A percentile compares a stretch with the other conserved stretches of the same genome.
Evolutionary conservation across 2,329 filamentous ascomycete genomes (phyloP).

Genomic region (Ceratocystis colombiana): DNA sequence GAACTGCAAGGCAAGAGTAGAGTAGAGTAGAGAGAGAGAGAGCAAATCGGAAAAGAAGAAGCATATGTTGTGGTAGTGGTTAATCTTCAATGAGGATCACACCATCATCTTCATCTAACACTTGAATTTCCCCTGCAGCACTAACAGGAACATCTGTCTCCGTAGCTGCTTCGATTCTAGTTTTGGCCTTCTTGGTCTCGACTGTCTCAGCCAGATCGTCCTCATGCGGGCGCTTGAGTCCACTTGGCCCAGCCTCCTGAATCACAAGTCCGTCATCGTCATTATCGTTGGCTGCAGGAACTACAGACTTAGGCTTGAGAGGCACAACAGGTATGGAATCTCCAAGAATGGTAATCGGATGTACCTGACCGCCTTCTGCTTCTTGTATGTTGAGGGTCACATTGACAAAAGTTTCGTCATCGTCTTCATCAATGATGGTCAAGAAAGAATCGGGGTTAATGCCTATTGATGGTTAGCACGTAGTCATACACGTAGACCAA

Average conservation of each 20-base stretch:
- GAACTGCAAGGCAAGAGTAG: background rate
- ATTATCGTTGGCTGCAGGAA: constrained; percentile 33
- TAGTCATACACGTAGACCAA: background rate
- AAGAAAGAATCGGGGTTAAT: constrained; percentile 66
- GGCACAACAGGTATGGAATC: constrained; percentile 40
- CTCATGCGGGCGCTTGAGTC: constrained; percentile 39
- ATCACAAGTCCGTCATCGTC: constrained; percentile 33
- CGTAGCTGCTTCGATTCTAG: constrained; percentile 19
- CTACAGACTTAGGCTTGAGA: constrained; percentile 39
- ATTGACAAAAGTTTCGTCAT: constrained; percentile 65
- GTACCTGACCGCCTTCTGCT: constrained; percentile 27
- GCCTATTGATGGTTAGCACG: constrained; percentile 37
- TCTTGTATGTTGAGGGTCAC: constrained; percentile 61
- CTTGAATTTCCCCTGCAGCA: constrained; percentile 27
- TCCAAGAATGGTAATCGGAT: constrained; percentile 6
- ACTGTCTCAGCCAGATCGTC: constrained; percentile 29
- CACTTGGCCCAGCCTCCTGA: background rate
- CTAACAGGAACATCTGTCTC: background rate
- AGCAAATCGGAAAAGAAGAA: background rate
- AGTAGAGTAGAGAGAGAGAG: background rate
- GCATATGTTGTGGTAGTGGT: background rate
- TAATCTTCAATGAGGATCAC: constrained; percentile 40
- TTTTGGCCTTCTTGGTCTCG: constrained; percentile 43
- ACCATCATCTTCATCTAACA: constrained; percentile 32
- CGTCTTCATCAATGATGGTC: constrained; percentile 75